Evolutionary conservation across 1,139 yeast genomes (phyloP).

Genomic region (Yamadazyma triangularis): DNA sequence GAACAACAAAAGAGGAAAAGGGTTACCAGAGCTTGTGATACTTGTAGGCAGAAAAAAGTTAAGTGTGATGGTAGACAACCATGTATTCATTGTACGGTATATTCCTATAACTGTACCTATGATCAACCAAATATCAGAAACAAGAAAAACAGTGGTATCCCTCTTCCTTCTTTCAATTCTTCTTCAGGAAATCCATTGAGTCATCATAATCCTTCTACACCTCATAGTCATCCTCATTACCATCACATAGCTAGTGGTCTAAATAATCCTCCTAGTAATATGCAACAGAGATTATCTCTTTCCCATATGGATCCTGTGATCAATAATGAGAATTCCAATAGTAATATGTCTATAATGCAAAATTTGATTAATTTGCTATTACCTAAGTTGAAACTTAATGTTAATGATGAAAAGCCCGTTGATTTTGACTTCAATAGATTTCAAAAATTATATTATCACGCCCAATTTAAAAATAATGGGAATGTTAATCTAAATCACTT

Average conservation of each 20-base stretch:
- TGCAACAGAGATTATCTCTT: constrained; percentile 4
- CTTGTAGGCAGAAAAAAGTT: constrained; percentile 73
- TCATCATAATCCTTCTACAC: no score
- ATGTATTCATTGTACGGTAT: constrained; percentile 86
- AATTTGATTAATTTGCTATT: constrained; percentile 37
- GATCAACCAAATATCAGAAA: constrained; percentile 72
- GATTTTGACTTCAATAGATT: constrained; percentile 33
- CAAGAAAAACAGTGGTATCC: constrained; percentile 32
- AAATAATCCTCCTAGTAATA: constrained; percentile 8
- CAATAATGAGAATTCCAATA: no score
- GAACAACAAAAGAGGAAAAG: constrained; percentile 57
- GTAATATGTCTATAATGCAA: constrained; percentile 22
- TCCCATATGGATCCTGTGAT: neutral
- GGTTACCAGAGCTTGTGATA: constrained; percentile 82
- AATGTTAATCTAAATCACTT: constrained; percentile 18
- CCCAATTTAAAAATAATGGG: constrained; percentile 18
- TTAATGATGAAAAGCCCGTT: constrained; percentile 25
- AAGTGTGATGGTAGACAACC: constrained; percentile 88
- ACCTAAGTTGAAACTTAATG: constrained; percentile 44
- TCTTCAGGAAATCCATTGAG: neutral
- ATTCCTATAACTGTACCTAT: constrained; percentile 67
- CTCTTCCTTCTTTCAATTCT: constrained; percentile 18
- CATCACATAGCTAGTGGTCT: no score
- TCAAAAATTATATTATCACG: constrained; percentile 18
- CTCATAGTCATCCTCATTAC: no score